Base-by-base conservation (phyloP, 2,329 filamentous ascomycete species). In the Alternaria incomplexa region DNA sequence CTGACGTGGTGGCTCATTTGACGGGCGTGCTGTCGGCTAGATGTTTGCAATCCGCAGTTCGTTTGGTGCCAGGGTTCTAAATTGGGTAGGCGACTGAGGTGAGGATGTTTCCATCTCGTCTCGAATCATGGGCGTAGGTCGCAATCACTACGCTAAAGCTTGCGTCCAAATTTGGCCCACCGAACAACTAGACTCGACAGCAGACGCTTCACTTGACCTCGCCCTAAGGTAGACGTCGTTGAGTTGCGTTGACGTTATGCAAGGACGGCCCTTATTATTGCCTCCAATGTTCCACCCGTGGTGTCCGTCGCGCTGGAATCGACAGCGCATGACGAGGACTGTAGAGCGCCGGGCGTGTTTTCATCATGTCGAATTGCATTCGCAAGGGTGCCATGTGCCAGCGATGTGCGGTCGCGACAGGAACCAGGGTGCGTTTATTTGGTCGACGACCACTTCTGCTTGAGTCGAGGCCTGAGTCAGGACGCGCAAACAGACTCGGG, bases 361-460 rank as follows among this genome's bases (percentile, higher is more conserved):
- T 51, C 6, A 17, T 23, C 28, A 40, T 40, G n/a, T 40, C 36
- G 36, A n/a, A 52, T 62, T 70, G 67, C 56, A 58, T 52, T 50
- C 69, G 69, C 76, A 55, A 59, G 76, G 77, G 75, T 79, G 77
- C 77, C 78, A 79, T 79, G 77, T 78, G 76, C 66, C 69, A 68
- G 70, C 63, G 67, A 67, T 56, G 60, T 65, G 65, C 59, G 64
- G 65, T 64, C 26, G 57, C 59, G 62, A 61, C 55, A 48, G 53
- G 58, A 56, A 58, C 68, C 65, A 69, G 70, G 73, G 64, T 66
- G 32, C 50, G 48, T 60, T 65, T 62, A 55, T 55, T 55, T 50
- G 40, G 59, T 62, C 56, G 63, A 51, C 55, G 15, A 28, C 45
- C 40, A 23, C 15, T 17, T 12, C 17, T 30, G 54, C 45, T 55